Evolutionary conservation across 2,329 filamentous ascomycete genomes (phyloP), one percentile per base, ranked within the genome.

Genomic region (Colletotrichum theobromicola): DNA sequence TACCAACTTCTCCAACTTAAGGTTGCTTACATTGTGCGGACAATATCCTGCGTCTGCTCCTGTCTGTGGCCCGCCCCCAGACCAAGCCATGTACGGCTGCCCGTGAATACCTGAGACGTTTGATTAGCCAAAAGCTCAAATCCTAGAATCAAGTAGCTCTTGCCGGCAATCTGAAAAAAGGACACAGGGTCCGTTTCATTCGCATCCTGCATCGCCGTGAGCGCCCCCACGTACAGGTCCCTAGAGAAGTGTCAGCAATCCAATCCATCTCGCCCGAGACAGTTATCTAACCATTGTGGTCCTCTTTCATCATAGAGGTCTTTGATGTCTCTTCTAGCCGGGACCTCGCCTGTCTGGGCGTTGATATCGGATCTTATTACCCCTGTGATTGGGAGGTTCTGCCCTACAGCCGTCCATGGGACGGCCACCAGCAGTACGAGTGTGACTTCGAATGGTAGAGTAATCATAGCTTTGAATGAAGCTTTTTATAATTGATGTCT

Each of bases 161-260:
- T 80, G 89, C 92, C 90, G 57, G 90, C 86, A 70, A 94, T 85
- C 79, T 91, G 88, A 78, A 92, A 93, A 81, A 89, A 93, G 0
- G 91, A 93, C 28, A 90, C 82, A 73, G 83, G 82, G 15, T 78
- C 75, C 9, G 81, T 82, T 79, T 91, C 88, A 74, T 89, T 83
- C 67, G 87, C 85, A 58, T 82, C 80, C 79, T 90, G 88, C 80
- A 92, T 90, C 72, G 86, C 85, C 74, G 86, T 83, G 76, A 93
- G 86, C 26, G 90, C 90, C 32, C 92, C 86, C 13, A 93, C 81
- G 79, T 90, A 93, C 58, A 93, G 82, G 80, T 93, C 76, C 76
- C 76, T 77, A 26, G 2, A 32, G 9, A n/a, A 15, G 35, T 34
- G 46, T 76, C 24, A 72, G 64, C 35, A 57, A 21, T 15, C 18